phyloP scores from a whole-genome alignment of 768 basidiomycete species.

The Tephrocybe sp. region DNA sequence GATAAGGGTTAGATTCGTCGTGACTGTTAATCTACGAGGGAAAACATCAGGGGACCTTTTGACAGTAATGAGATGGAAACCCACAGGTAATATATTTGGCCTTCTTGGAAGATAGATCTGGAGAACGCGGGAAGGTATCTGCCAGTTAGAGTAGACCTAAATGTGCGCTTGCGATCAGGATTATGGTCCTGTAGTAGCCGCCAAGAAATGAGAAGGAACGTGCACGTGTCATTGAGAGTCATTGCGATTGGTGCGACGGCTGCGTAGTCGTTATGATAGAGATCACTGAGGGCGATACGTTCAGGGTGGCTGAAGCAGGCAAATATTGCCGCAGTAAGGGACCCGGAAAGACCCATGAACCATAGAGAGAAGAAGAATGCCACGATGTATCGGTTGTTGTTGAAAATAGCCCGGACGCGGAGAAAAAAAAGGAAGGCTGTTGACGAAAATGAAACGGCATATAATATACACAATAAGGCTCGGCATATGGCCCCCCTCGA shows the following conservation, averaged over 20 bases:
- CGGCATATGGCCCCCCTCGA: constrained; percentile 67
- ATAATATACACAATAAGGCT: background rate
- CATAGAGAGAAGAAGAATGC: constrained; percentile 28
- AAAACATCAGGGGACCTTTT: background rate
- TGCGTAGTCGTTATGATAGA: constrained; percentile 16
- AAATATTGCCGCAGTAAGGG: constrained; percentile 24
- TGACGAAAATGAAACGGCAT: constrained; percentile 6
- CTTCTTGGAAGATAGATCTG: constrained; percentile 25
- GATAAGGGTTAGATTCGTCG: constrained; percentile 9
- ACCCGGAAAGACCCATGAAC: constrained; percentile 26
- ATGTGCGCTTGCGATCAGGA: background rate
- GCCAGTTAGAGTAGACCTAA: constrained; percentile 17
- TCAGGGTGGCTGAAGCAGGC: constrained; percentile 23
- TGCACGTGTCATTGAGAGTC: constrained; percentile 27
- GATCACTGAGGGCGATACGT: constrained; percentile 22
- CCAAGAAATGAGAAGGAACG: constrained; percentile 32
- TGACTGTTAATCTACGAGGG: constrained; percentile 11
- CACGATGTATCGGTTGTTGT: background rate
- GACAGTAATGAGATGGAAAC: constrained; percentile 8
- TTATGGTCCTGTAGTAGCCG: constrained; percentile 14
- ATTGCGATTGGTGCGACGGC: constrained; percentile 19
- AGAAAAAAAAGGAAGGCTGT: constrained; percentile 13
- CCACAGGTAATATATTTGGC: constrained; percentile 33
- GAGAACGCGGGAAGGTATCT: constrained; percentile 26
- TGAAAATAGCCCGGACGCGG: constrained; percentile 6